Evolutionary conservation across 345 rosid species (phyloP).

Genomic region (Reutealis trisperma): DNA sequence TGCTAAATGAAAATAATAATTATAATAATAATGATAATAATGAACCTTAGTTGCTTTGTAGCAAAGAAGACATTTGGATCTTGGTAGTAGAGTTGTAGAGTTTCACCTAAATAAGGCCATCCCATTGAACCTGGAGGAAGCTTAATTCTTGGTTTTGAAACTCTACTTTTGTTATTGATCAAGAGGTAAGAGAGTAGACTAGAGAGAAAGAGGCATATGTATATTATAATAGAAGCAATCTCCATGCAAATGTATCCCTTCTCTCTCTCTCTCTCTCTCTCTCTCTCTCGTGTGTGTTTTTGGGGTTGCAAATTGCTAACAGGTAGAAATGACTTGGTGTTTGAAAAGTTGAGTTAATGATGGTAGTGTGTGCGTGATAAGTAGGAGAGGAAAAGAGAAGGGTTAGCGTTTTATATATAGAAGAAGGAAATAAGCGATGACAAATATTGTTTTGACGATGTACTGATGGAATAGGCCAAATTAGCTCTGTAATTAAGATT

Average conservation of each 20-base stretch:
- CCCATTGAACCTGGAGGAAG: slow-evolving; percentile 68
- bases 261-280: slow-evolving; percentile 13
- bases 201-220: slow-evolving; percentile 40
- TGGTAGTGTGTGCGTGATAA: background rate
- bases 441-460: background rate
- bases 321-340: background rate
- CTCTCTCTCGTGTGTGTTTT: background rate
- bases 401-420: slow-evolving; percentile 30
- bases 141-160: slow-evolving; percentile 4
- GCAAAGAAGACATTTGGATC: slow-evolving; percentile 54
- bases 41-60: slow-evolving; percentile 41
- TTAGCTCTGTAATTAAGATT: background rate
- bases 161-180: slow-evolving; percentile 7
- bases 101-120: slow-evolving; percentile 62
- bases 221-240: slow-evolving; percentile 25
- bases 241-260: slow-evolving; percentile 36
- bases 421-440: background rate
- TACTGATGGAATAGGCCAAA: no score
- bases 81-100: slow-evolving; percentile 52
- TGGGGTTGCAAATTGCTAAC: no score
- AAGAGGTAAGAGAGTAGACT: slow-evolving; percentile 37
- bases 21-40: background rate
- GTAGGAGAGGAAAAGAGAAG: background rate
- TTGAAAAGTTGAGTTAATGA: background rate
- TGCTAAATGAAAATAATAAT: background rate